Percentiles rank a stretch among this genome's conserved stretches.
phyloP scores from a whole-genome alignment of 2,329 filamentous ascomycete species.

The Cladosporium phlei region DNA sequence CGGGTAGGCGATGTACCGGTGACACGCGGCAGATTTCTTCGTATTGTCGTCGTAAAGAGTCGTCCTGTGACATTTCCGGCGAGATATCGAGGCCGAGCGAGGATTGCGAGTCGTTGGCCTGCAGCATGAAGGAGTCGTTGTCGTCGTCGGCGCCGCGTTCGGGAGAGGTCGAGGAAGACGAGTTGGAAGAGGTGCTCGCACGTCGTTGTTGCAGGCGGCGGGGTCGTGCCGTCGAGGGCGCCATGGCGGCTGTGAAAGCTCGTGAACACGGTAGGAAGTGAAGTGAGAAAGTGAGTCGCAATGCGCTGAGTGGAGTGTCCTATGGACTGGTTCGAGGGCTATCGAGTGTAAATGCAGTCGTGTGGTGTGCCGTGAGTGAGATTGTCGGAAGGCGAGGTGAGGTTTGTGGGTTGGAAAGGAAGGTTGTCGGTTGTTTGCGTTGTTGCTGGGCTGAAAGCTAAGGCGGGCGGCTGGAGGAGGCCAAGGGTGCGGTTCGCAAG shows the following conservation, averaged over 20 bases:
- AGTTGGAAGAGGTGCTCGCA: constrained; percentile 36
- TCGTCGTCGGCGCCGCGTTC: constrained; percentile 77
- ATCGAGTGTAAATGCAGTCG: too few relatives aligned
- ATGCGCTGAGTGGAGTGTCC: too few relatives aligned
- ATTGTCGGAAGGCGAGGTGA: too few relatives aligned
- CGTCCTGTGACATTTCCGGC: constrained; percentile 57
- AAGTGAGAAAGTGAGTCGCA: too few relatives aligned
- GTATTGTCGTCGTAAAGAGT: constrained; percentile 50
- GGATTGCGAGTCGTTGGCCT: constrained; percentile 84
- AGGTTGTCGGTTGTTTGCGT: too few relatives aligned
- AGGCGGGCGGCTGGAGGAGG: too few relatives aligned
- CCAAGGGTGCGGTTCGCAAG: too few relatives aligned
- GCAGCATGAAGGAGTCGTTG: constrained; percentile 83
- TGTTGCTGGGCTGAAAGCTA: too few relatives aligned
- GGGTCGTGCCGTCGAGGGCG: constrained; percentile 1
- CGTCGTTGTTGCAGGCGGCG: constrained; percentile 6
- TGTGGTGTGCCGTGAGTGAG: too few relatives aligned
- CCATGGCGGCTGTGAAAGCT: constrained; percentile 1
- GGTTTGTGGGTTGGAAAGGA: too few relatives aligned
- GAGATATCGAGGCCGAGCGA: constrained; percentile 71
- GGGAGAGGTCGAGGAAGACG: constrained; percentile 69
- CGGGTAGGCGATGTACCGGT: constrained; percentile 81
- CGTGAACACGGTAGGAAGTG: too few relatives aligned
- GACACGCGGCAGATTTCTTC: constrained; percentile 64
- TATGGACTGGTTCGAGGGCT: too few relatives aligned